A percentile compares a stretch with the other conserved stretches of the same genome.
phyloP scores from a whole-genome alignment of 345 rosid genomes.

The Heritiera littoralis region DNA sequence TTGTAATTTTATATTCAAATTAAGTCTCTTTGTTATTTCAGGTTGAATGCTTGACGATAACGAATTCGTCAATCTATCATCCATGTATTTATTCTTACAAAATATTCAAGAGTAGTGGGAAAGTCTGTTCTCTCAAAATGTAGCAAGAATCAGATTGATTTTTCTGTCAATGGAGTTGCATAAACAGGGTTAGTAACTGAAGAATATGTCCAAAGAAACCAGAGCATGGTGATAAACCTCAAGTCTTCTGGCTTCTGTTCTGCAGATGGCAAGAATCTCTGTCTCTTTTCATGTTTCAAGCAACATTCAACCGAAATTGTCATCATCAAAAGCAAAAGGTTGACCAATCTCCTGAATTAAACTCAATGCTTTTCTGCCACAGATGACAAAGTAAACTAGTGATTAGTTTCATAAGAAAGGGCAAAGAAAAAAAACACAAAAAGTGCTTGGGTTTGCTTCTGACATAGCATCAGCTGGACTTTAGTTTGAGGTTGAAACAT shows the following conservation, averaged over 20 bases:
- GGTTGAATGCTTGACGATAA: too few relatives aligned
- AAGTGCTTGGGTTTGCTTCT: neutral
- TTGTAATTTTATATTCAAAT: too few relatives aligned
- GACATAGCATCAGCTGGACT: neutral
- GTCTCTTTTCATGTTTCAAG: conserved; percentile 57
- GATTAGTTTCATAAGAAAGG: neutral
- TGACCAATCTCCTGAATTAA: conserved; percentile 3
- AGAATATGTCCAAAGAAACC: neutral
- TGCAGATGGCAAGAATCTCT: conserved; percentile 58
- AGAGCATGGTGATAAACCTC: conserved; percentile 42
- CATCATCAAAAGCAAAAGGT: conserved; percentile 4
- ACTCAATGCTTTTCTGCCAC: neutral
- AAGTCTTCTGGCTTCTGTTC: conserved; percentile 46
- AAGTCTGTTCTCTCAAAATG: too few relatives aligned
- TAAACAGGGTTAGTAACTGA: conserved; percentile 46
- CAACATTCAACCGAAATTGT: conserved; percentile 55
- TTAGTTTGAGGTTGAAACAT: neutral
- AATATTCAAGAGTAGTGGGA: neutral
- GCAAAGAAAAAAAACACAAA: too few relatives aligned
- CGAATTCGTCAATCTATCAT: neutral
- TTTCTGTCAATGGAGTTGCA: conserved; percentile 22
- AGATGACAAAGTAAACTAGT: neutral
- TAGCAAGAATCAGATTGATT: neutral
- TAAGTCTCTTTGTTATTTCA: too few relatives aligned
- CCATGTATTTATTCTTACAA: neutral